These are phyloP conservation scores for Avena insularis DNA, from an alignment of 176 grass and related monocot genomes.

Conservation along the genomic window DNA sequence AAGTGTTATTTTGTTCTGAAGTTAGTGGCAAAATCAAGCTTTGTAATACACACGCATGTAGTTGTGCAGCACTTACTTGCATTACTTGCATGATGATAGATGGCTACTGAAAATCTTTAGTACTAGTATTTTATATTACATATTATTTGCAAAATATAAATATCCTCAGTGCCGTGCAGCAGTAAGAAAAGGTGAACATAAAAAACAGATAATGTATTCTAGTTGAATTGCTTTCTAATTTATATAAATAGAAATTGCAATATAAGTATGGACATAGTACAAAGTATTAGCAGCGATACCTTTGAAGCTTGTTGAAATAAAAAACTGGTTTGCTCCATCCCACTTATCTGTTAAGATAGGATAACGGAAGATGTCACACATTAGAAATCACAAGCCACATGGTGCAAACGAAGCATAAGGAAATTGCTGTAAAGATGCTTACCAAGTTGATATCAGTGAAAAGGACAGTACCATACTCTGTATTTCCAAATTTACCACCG, in stretches of 20 bases:
- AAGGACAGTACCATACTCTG: constrained; percentile 69
- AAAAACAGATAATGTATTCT: constrained; percentile 16
- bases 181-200: constrained; percentile 19
- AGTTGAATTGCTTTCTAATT: constrained; percentile 20
- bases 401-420: constrained; percentile 24
- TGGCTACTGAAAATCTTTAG: constrained; percentile 14
- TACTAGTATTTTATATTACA: not conserved
- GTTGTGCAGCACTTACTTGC: constrained; percentile 30
- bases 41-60: constrained; percentile 23
- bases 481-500: constrained; percentile 62
- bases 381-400: constrained; percentile 7
- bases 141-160: constrained; percentile 32
- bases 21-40: constrained; percentile 31
- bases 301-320: constrained; percentile 97
- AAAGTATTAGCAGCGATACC: constrained; percentile 49
- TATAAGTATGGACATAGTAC: constrained; percentile 12
- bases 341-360: constrained; percentile 78
- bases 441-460: constrained; percentile 98
- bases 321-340: constrained; percentile 99
- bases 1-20: constrained; percentile 29
- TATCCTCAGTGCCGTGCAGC: constrained; percentile 11
- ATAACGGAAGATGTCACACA: constrained; percentile 31
- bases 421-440: constrained; percentile 33
- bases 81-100: constrained; percentile 32
- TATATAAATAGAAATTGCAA: not conserved